Evolutionary conservation across 306 rosid species (phyloP), one percentile per base, ranked within the genome.

Genomic region (Fagus sylvatica): DNA sequence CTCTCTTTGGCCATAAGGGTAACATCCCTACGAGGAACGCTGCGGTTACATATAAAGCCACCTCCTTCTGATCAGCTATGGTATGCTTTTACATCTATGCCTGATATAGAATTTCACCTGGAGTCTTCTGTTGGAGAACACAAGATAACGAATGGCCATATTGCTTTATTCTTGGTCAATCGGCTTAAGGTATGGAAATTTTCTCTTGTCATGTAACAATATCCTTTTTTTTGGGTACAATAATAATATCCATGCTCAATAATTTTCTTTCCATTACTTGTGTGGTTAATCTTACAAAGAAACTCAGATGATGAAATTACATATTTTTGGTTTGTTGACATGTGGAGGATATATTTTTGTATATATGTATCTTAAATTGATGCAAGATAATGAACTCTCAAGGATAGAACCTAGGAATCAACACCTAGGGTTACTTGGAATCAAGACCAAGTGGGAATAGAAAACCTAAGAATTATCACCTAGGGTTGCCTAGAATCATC

Each of bases 61-160:
- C 99, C 99, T 79, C 99, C 99, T 55, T 88, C 97, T 19, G 98
- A 95, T 86, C 93, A 87, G 53, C 62, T 95, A 78, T 95, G 99
- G 98, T 88, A 84, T 81, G 81, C 90, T 80, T 95, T 95, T 87
- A 95, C 98, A 62, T 93, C 85, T 75, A 93, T 95, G 99, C 99
- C 99, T 7, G 88, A 91, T 69, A 79, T 95, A 54, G 93, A 89
- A 69, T 87, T 95, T 76, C 85, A 74, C 83, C 68, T 93, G 91
- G 99, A 87, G 78, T 93, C 99, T 3, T 83, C 87, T 69, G 82
- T 93, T 56, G 98, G 99, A 73, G 99, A 92, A 37, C 99, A 39
- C 82, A 95, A 88, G 89, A 88, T 95, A 76, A 84, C 93, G 32
- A 91, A 74, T 86, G 89, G 92, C 0, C 98, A 56, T 48, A 48